Evolutionary conservation across 345 rosid species (phyloP), one percentile per base, ranked within the genome.

Genomic region (Reutealis trisperma): DNA sequence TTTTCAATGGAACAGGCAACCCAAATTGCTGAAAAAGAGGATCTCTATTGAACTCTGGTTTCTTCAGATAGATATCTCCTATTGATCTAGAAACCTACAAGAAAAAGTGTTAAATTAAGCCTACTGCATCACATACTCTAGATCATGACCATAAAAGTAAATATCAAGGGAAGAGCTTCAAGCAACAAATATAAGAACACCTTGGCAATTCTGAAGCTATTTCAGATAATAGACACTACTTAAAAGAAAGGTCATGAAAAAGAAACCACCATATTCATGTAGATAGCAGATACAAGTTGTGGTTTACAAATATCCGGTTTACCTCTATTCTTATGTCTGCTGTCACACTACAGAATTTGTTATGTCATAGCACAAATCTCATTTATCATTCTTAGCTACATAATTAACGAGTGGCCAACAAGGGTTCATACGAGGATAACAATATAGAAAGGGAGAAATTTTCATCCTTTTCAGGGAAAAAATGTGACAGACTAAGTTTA

Each of bases 81-180:
- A 86, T 88, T 25, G 91, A 83, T 80, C 89, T 88, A 15, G 88
- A 85, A 42, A 88, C 89, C 91, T 86, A 9, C 18, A 75, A 41
- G 11, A 41, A 32, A 73, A 59, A 24, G 47, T 16, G 61, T 37
- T 49, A 65, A 52, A 25, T 12, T 16, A 61, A 34, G 61, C 74
- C 68, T 27, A 21, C 57, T 13, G 72, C 64, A 54, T 54, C 41
- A 54, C 10, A 65, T 16, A 74, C 67, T 75, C 47, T 60, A 47
- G 21, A 21, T 32, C 15, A 63, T 47, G 13, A 70, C 42, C 21
- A 45, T 45, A 44, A 74, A 63, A 54, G 51, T 49, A 18, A 57
- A 60, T 37, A 27, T 42, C 51, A 58, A 77, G 45, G 2, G 32
- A 44, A 47, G 51, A 12, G 32, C 42, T 30, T 32, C 45, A 63